These are phyloP conservation scores for Lecanicillium sp. DNA, from an alignment of 2,329 filamentous ascomycete species.

Conservation along the genomic window DNA sequence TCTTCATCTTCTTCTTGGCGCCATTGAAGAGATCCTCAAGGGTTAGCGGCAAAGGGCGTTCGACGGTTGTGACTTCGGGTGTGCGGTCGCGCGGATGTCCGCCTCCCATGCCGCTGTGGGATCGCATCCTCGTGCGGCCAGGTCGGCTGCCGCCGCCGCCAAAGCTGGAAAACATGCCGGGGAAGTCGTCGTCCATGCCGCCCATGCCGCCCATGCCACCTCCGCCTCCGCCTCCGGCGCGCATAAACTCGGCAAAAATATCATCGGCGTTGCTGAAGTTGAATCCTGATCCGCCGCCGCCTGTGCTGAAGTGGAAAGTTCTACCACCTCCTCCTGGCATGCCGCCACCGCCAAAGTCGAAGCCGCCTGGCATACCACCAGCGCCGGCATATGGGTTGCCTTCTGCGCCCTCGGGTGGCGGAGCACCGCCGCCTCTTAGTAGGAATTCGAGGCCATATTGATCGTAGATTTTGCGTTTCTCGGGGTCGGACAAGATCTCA, in stretches of 20 bases:
- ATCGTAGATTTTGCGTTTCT: conserved; percentile 94
- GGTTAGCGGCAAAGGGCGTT: conserved; percentile 71
- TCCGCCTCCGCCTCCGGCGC: conserved; percentile 39
- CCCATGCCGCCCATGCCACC: conserved; percentile 25
- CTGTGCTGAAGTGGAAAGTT: conserved; percentile 59
- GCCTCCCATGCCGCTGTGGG: conserved; percentile 3
- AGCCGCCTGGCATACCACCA: conserved; percentile 50
- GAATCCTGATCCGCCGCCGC: conserved; percentile 54
- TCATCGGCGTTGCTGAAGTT: conserved; percentile 75
- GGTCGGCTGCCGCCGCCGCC: conserved; percentile 26
- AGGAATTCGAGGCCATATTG: conserved; percentile 92
- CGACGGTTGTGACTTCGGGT: conserved; percentile 84
- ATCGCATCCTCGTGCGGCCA: conserved; percentile 22
- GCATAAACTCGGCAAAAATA: conserved; percentile 80
- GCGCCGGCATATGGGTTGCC: conserved; percentile 55
- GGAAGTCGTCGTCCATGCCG: conserved; percentile 37
- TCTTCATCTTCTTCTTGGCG: conserved; percentile 93
- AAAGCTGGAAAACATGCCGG: conserved; percentile 49
- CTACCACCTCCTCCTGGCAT: conserved; percentile 37
- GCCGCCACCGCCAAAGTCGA: conserved; percentile 42
- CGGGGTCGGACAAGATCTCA: conserved; percentile 93
- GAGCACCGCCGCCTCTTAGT: conserved; percentile 65
- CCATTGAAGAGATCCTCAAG: conserved; percentile 87
- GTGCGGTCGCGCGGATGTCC: conserved; percentile 40
- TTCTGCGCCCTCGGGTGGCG: conserved; percentile 50